Percentiles rank a stretch among this genome's conserved stretches.
Conservation (phyloP, 2,329 filamentous ascomycete genomes). For the Ceratocystis harringtonii region DNA sequence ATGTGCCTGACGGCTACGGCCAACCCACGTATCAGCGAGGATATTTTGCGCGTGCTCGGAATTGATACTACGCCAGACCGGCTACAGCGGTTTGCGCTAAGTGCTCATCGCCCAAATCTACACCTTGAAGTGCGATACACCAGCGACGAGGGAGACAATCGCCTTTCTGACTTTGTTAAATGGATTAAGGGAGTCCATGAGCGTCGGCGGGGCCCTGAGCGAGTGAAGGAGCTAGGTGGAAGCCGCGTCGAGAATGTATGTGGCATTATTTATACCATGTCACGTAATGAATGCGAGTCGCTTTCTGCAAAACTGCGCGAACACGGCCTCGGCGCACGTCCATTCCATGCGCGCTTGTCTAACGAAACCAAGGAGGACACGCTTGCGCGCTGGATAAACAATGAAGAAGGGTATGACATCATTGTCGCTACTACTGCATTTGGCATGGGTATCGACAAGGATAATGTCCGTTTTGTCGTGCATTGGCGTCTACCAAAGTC, state of each 20-base stretch:
- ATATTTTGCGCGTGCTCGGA: conserved; percentile 63
- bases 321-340: conserved; percentile 57
- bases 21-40: conserved; percentile 62
- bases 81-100: conserved; percentile 67
- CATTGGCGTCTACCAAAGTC: conserved; percentile 91
- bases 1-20: conserved; percentile 90
- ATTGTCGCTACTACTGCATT: conserved; percentile 94
- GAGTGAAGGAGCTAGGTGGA: conserved; percentile 43
- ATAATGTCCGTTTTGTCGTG: conserved; percentile 83
- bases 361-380: conserved; percentile 57
- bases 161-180: conserved; percentile 55
- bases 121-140: conserved; percentile 85
- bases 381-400: conserved; percentile 55
- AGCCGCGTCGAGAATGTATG: conserved; percentile 50
- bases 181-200: conserved; percentile 65
- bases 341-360: conserved; percentile 56
- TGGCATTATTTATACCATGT: conserved; percentile 69
- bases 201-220: conserved; percentile 45
- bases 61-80: conserved; percentile 43
- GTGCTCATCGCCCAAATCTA: conserved; percentile 68
- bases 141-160: conserved; percentile 55
- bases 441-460: conserved; percentile 95
- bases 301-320: conserved; percentile 50
- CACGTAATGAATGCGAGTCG: conserved; percentile 57
- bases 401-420: conserved; percentile 66